A percentile compares a stretch with the other conserved stretches of the same genome.
phyloP scores from a whole-genome alignment of 1,139 yeast species.

The Taphrina populina region DNA sequence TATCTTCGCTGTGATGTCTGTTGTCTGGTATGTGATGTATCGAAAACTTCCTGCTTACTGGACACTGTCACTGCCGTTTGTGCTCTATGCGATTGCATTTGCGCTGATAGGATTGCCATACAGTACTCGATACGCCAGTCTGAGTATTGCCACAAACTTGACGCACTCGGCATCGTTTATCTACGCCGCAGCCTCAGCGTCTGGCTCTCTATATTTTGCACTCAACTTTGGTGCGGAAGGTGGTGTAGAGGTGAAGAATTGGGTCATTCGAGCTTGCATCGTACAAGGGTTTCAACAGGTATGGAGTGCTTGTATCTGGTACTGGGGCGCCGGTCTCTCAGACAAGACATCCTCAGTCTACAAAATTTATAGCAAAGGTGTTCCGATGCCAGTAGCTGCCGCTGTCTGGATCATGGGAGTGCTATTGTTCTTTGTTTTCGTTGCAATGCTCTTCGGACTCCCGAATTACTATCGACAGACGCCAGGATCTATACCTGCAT shows the following conservation, averaged over 20 bases:
- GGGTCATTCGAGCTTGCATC: constrained; percentile 35
- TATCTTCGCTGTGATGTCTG: constrained; percentile 22
- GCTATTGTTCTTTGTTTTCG: constrained; percentile 8
- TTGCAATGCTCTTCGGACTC: constrained; percentile 27
- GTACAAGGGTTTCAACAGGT: constrained; percentile 35
- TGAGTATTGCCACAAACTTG: constrained; percentile 6
- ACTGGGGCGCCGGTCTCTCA: constrained; percentile 31
- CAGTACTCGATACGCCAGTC: constrained; percentile 1
- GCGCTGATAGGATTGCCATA: constrained; percentile 29
- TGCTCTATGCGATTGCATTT: constrained; percentile 28
- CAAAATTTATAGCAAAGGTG: constrained; percentile 20
- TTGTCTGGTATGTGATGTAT: constrained; percentile 29
- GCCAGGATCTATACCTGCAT: constrained; percentile 34
- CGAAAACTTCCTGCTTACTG: constrained; percentile 19
- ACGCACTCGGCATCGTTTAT: constrained; percentile 23
- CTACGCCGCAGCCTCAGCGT: constrained; percentile 33
- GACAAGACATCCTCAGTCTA: constrained; percentile 7
- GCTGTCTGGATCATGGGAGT: constrained; percentile 27
- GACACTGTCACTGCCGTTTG: constrained; percentile 21
- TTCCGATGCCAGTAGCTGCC: constrained; percentile 13
- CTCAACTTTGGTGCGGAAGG: constrained; percentile 36
- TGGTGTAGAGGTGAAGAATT: constrained; percentile 24
- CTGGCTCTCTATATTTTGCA: constrained; percentile 34
- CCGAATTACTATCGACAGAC: constrained; percentile 33
- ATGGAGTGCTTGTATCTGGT: constrained; percentile 35